Base-by-base conservation (phyloP, 2,329 filamentous ascomycete species). In the Diaporthe eres region DNA sequence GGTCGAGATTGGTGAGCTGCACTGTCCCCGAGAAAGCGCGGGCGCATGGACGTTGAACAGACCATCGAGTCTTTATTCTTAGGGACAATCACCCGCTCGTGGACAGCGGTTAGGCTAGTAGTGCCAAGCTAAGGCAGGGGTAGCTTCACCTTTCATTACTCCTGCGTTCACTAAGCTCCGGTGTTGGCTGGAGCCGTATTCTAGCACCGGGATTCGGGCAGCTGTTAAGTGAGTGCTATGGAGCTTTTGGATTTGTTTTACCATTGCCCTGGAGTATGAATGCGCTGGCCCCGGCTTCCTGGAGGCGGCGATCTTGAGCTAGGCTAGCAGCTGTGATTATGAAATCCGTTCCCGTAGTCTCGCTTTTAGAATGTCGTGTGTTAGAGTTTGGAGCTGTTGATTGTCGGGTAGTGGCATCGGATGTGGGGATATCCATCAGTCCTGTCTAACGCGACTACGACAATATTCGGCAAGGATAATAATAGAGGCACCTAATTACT, bases 91-190 rank as follows among this genome's bases (percentile, higher is more conserved):
- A 28, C 39, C n/a, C 8, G 1, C 13, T 15, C n/a, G 12, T 31
- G 42, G 31, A 17, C 9, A 31, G 25, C 9, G 17, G 28, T 42
- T 65, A 65, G 28, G 17, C 19, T 7, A 10, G 7, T 65, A 47
- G 60, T 31, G 9, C 25, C 39, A 47, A 47, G 60, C 60, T 65
- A 65, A 65, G 3, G 9, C 60, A 65, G 60, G 60, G 60, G 60
- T 47, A 65, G 60, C 60, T 31, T 65, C 60, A 34, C 17, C 25
- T 47, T 47, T 19, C n/a, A 47, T 65, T 47, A 13, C 60, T 22
- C 9, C 17, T 65, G 25, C 39, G 0, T 8, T 22, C 2, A 31
- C 15, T 25, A 47, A 47, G 60, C 17, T 15, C 39, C 60, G 60
- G 60, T 12, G 42, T 12, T 47, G 15, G 34, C 60, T 22, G 25